A percentile compares a stretch with the other conserved stretches of the same genome.
phyloP scores from a whole-genome alignment of 148 eudicot genomes.

The Rhododendron williamsianum region DNA sequence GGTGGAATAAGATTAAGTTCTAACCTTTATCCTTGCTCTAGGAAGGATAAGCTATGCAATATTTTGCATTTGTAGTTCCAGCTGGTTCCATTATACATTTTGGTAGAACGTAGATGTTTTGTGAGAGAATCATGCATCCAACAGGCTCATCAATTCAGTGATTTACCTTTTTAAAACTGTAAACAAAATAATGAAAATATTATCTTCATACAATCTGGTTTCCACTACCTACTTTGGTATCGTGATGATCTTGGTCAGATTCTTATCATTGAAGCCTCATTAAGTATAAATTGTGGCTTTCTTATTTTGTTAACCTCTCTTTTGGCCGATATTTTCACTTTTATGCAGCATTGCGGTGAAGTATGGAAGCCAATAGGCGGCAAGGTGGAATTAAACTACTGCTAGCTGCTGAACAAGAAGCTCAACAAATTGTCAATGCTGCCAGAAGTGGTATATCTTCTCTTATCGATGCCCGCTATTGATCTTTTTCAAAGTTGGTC shows the following conservation, averaged over 20 bases:
- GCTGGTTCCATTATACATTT: not conserved
- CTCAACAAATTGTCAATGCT: slow-evolving; percentile 15
- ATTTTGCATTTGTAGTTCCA: not conserved
- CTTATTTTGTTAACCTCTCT: not conserved
- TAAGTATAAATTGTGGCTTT: not conserved
- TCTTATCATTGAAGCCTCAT: not conserved
- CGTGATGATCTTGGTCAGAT: not conserved
- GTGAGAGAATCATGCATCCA: not conserved
- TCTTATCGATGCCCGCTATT: not conserved
- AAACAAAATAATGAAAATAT: not conserved
- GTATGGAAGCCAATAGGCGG: slow-evolving; percentile 6
- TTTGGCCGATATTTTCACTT: not conserved
- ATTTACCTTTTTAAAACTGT: not conserved
- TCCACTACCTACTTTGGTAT: not conserved
- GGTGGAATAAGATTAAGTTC: not conserved
- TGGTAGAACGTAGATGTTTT: not conserved
- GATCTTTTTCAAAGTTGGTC: not conserved
- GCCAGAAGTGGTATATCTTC: slow-evolving; percentile 15
- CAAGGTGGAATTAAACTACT: slow-evolving; percentile 15
- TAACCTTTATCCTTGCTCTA: not conserved
- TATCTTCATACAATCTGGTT: not conserved
- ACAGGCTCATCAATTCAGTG: not conserved
- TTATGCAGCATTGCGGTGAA: slow-evolving; percentile 4
- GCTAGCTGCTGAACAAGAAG: slow-evolving; percentile 21
- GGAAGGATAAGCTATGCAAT: not conserved